Base-by-base conservation (phyloP, 2,329 filamentous ascomycete genomes). In the Parasarocladium wereldwijsianum region DNA sequence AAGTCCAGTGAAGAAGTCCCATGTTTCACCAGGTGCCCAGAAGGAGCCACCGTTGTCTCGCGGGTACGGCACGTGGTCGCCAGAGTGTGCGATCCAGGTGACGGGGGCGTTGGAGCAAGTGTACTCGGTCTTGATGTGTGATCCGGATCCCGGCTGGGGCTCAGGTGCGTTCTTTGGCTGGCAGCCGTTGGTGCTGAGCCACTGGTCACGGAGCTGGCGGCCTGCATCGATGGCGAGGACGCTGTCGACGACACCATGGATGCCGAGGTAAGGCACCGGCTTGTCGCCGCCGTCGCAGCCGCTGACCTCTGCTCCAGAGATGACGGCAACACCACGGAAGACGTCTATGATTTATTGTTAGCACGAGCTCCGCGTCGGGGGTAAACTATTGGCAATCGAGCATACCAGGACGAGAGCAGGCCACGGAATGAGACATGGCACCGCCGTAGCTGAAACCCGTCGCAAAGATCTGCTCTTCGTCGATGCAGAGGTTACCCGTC, bases 391-490 rank as follows among this genome's bases (percentile, higher is more conserved):
- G n/a, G n/a, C n/a, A n/a, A n/a, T n/a, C 6, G 12, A 15, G 32
- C 24, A 36, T 29, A 22, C 40, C 38, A 8, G 55, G 47, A 8
- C 50, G 50, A 5, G 52, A 45, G 36, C 57, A 62, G 4, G 56
- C 55, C 11, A 59, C 38, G 4, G 51, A 44, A 36, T 50, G 57
- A 1, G 49, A 49, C 52, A 62, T 60, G 32, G 51, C 49, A 10
- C 45, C 56, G 20, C 58, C 57, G 40, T 54, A 60, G 36, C 51
- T 56, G 40, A 55, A 60, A 21, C 56, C 57, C 2, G 52, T 53
- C 9, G 52, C 44, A 41, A 58, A 60, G 32, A 52, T 46, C 21
- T 48, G 45, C 22, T 40, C 41, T 28, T 51, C 42, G 34, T 62
- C 47, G 16, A 60, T 41, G 35, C 58, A 61, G 24, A 60, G 49